A percentile compares a stretch with the other conserved stretches of the same genome.
phyloP scores from a whole-genome alignment of 305 asterid species.

The Fraxinus sp. region DNA sequence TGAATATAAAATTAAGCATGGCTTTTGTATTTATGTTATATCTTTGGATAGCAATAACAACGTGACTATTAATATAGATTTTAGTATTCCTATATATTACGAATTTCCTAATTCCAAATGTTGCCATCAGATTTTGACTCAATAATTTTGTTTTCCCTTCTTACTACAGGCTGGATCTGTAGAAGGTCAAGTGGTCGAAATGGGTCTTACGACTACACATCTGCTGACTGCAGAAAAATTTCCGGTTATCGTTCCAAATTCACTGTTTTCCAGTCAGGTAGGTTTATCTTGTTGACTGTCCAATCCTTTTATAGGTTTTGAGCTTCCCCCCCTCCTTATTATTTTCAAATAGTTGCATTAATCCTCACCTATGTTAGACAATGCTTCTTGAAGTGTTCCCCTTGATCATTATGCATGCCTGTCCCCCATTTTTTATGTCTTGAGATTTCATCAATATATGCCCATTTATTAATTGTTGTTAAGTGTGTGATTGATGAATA shows the following conservation, averaged over 20 bases:
- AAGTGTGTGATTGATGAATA: background rate
- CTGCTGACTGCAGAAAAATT: slow-evolving; percentile 81
- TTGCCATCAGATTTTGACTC: slow-evolving; percentile 6
- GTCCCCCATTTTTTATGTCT: background rate
- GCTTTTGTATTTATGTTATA: background rate
- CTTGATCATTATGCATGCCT: background rate
- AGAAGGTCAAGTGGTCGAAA: slow-evolving; percentile 89
- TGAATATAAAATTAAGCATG: background rate
- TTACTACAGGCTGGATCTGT: slow-evolving; percentile 83
- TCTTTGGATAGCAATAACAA: background rate
- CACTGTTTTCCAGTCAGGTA: slow-evolving; percentile 92
- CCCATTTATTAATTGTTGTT: background rate
- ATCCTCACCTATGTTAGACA: background rate
- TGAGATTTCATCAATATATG: background rate
- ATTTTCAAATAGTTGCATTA: background rate
- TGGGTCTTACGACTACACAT: slow-evolving; percentile 87
- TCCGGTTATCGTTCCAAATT: slow-evolving; percentile 86
- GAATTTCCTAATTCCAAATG: background rate
- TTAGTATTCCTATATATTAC: background rate
- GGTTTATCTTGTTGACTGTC: slow-evolving; percentile 8
- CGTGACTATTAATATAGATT: background rate
- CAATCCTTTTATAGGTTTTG: background rate
- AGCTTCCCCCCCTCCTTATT: background rate
- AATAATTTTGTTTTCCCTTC: slow-evolving; percentile 5
- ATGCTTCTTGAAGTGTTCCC: background rate